Evolutionary conservation across 768 basidiomycete genomes (phyloP).

Genomic region (Erythrobasidium yunnanense): DNA sequence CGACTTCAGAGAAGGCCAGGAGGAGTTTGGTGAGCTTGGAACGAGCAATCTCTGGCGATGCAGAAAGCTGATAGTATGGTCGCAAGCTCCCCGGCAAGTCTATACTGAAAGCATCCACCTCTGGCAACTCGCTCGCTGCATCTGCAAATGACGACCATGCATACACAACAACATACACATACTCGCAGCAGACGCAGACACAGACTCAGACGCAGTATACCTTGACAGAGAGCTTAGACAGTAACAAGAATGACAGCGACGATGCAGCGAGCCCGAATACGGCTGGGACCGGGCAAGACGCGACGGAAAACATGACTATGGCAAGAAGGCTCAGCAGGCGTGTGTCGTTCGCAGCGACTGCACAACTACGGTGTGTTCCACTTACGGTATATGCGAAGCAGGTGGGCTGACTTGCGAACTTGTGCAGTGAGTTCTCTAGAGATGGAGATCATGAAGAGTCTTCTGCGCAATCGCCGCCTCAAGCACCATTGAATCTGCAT

Average conservation of each 20-base stretch:
- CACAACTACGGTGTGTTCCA: slow-evolving; percentile 28
- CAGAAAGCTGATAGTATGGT: too few species aligned
- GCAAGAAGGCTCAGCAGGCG: slow-evolving; percentile 26
- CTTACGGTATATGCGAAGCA: too few species aligned
- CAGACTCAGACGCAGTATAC: background rate
- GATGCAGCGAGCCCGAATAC: background rate
- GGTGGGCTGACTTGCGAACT: too few species aligned
- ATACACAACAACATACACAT: slow-evolving; percentile 7
- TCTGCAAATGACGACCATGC: background rate
- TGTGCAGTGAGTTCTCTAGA: too few species aligned
- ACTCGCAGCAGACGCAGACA: slow-evolving; percentile 6
- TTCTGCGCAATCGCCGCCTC: too few species aligned
- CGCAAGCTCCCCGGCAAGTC: slow-evolving; percentile 36
- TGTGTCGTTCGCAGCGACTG: slow-evolving; percentile 35
- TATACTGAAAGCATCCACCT: slow-evolving; percentile 31
- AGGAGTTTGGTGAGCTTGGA: slow-evolving; percentile 21
- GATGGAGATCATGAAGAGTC: too few species aligned
- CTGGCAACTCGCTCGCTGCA: background rate
- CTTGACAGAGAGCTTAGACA: too few species aligned
- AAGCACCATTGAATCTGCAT: too few species aligned
- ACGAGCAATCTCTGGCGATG: too few species aligned
- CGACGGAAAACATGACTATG: slow-evolving; percentile 1
- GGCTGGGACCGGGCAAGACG: background rate
- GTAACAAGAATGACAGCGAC: slow-evolving; percentile 21
- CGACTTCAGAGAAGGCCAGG: slow-evolving; percentile 13